A percentile compares a stretch with the other conserved stretches of the same genome.
Conservation (phyloP, 2,329 filamentous ascomycete species). For the Septoria petroselini region DNA sequence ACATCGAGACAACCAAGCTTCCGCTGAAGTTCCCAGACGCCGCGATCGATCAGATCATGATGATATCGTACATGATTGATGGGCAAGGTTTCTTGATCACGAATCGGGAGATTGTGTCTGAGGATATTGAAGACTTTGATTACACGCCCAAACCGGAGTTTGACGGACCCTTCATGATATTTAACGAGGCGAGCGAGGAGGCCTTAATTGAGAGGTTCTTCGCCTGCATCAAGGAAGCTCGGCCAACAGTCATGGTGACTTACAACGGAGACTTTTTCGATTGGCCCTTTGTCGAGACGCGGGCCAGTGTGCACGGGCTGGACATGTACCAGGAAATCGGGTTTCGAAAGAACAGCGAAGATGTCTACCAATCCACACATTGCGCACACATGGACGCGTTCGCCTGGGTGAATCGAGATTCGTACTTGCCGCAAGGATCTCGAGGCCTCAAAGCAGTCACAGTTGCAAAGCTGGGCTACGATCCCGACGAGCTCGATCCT, state of each 20-base stretch:
- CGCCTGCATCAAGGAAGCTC: conserved; percentile 87
- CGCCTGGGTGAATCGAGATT: conserved; percentile 98
- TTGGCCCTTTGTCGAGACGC: conserved; percentile 96
- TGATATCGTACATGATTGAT: conserved; percentile 99
- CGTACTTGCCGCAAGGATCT: conserved; percentile 94
- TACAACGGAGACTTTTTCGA: conserved; percentile 99
- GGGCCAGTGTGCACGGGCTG: conserved; percentile 90
- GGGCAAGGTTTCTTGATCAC: conserved; percentile 97
- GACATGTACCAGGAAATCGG: conserved; percentile 99
- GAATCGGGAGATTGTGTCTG: conserved; percentile 94
- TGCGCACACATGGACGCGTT: conserved; percentile 99
- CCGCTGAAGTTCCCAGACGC: conserved; percentile 96
- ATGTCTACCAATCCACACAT: conserved; percentile 93
- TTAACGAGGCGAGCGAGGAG: conserved; percentile 96
- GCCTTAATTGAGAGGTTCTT: conserved; percentile 87
- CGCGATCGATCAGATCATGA: conserved; percentile 95
- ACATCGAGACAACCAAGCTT: conserved; percentile 96
- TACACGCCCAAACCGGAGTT: conserved; percentile 98
- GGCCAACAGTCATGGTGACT: conserved; percentile 96
- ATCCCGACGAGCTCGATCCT: conserved; percentile 94
- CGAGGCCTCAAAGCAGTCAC: conserved; percentile 96
- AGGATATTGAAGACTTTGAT: conserved; percentile 96
- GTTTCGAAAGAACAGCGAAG: conserved; percentile 90
- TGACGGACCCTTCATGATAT: conserved; percentile 91
- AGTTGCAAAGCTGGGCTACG: conserved; percentile 95